A percentile compares a stretch with the other conserved stretches of the same genome.
phyloP scores from a whole-genome alignment of 805 yeast genomes.

The Nakazawaea wickerhamii region DNA sequence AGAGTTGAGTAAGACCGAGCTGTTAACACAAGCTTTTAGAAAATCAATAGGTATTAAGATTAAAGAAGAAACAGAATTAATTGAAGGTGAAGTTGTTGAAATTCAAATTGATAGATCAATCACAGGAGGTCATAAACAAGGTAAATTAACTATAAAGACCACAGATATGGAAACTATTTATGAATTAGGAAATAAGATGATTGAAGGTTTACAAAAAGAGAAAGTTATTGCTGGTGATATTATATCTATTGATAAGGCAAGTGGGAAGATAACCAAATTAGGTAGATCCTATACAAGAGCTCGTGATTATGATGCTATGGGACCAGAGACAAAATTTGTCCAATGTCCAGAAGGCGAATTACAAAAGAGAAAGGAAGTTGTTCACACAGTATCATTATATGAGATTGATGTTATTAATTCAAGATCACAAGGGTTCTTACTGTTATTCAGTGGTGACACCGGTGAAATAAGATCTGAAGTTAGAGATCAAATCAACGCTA shows the following conservation, averaged over 20 bases:
- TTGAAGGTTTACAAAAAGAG: constrained; percentile 89
- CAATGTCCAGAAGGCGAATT: constrained; percentile 99
- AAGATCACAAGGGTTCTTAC: constrained; percentile 95
- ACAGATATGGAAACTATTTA: constrained; percentile 98
- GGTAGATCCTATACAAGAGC: constrained; percentile 96
- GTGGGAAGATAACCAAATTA: constrained; percentile 88
- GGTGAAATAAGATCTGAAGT: constrained; percentile 96
- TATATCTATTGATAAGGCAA: constrained; percentile 88
- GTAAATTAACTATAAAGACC: constrained; percentile 93
- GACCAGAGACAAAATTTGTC: constrained; percentile 95
- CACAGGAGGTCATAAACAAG: constrained; percentile 98
- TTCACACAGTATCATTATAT: constrained; percentile 96
- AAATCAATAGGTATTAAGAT: constrained; percentile 93
- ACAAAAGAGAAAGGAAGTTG: constrained; percentile 91
- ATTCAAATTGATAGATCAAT: constrained; percentile 89
- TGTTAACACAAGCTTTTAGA: constrained; percentile 92
- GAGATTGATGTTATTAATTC: constrained; percentile 98
- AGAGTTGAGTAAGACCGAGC: constrained; percentile 93
- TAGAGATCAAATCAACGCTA: constrained; percentile 92
- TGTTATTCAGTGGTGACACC: constrained; percentile 91
- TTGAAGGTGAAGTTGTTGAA: constrained; percentile 98
- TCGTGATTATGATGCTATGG: constrained; percentile 97
- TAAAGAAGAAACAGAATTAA: constrained; percentile 94
- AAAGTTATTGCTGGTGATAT: constrained; percentile 97
- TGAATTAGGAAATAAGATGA: constrained; percentile 92